These are phyloP conservation scores for Rhizoctonia solani DNA, from an alignment of 1,284 basidiomycete genomes.

Conservation along the genomic window DNA sequence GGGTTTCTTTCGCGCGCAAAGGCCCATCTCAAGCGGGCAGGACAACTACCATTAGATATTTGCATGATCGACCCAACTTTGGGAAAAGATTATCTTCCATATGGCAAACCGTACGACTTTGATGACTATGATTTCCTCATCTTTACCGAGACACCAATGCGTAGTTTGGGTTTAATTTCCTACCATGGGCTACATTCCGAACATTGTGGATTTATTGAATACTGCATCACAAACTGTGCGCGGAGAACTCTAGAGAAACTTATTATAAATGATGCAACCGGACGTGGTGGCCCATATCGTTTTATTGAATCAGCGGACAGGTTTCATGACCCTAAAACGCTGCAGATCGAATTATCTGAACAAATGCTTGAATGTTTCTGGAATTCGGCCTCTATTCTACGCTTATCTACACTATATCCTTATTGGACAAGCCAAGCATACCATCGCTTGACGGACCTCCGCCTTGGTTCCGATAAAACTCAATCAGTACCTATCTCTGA, in stretches of 20 bases:
- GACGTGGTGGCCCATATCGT: too few relatives aligned
- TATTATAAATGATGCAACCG: neutral
- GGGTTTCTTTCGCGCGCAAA: neutral
- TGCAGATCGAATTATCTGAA: neutral
- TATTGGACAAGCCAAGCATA: conserved; percentile 4
- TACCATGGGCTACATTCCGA: neutral
- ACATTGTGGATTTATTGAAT: neutral
- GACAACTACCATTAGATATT: neutral
- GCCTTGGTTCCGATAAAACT: neutral
- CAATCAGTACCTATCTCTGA: neutral
- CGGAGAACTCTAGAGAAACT: neutral
- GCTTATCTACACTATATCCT: neutral
- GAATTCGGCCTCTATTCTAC: neutral
- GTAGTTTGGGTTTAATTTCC: neutral
- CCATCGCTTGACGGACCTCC: neutral
- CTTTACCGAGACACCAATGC: neutral
- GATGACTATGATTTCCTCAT: neutral
- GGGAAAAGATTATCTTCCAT: neutral
- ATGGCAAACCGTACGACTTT: neutral
- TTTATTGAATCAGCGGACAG: neutral
- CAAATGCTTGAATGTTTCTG: neutral
- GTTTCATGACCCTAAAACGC: neutral
- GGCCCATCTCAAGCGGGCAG: neutral
- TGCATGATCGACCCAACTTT: neutral
- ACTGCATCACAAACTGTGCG: neutral